Evolutionary conservation across 108 stramenopile species (phyloP), one percentile per base, ranked within the genome.

Genomic region (Cyclostephanos tholiformis): DNA sequence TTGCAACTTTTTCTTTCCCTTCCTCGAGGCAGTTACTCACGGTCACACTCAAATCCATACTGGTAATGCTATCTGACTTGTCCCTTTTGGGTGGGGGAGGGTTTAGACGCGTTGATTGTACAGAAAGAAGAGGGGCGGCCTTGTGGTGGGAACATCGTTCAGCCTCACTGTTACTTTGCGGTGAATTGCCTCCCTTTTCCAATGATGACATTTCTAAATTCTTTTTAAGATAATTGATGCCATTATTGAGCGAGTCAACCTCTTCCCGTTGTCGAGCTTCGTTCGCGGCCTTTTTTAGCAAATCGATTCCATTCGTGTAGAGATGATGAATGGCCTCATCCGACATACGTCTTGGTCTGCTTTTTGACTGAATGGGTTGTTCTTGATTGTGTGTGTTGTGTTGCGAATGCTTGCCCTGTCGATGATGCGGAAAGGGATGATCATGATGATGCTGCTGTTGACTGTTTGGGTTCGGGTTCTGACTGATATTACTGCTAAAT

Each of bases 221-320:
- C 30, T 60, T n/a, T 20, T 32, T 48, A 12, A 75, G 60, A 62
- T 75, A 75, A 46, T 66, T 67, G 49, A 75, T 67, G 12, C 60
- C 67, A 50, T 44, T 57, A 62, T 62, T 61, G 17, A 76, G 49
- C 20, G 75, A 43, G 32, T 68, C 67, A 20, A 63, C 39, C 36
- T 68, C 75, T 6, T 76, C 68, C 23, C 62, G 67, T 69, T 53
- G 56, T 32, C 49, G 65, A 14, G 74, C 74, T 46, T 67, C 58
- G 48, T 60, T 75, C 14, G 74, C 65, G 1, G 74, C 65, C 13
- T 60, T 67, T 48, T 62, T 56, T 2, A 75, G n/a, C 30, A 75
- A 30, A 60, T 75, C 59, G 9, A 75, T 67, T 20, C 74, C 67
- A 52, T 67, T 59, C 16, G 74, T 51, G 48, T 61, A 66, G 0